Conservation (phyloP, 1,284 basidiomycete genomes). For the Cryptococcus sp. region DNA sequence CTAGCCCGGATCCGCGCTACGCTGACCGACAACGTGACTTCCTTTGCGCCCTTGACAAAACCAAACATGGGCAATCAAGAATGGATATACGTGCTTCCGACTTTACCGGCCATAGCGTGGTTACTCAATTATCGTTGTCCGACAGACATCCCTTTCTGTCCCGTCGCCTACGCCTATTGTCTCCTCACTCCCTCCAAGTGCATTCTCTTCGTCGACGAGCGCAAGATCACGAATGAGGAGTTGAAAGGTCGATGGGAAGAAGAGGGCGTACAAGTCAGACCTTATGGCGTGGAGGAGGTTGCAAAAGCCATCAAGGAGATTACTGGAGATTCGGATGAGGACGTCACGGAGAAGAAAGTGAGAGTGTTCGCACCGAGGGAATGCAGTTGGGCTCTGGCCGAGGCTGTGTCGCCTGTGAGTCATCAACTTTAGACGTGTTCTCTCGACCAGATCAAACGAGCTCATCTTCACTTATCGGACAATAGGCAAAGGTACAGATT, state of each 20-base stretch:
- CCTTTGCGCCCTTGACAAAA: constrained; percentile 5
- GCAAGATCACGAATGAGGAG: constrained; percentile 44
- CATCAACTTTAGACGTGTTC: too few species aligned
- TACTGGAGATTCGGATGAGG: background rate
- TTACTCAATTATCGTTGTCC: constrained; percentile 76
- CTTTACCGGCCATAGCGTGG: constrained; percentile 64
- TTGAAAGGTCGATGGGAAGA: constrained; percentile 46
- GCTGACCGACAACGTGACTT: constrained; percentile 43
- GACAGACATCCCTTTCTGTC: constrained; percentile 78
- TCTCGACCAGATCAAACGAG: background rate
- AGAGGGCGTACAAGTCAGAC: constrained; percentile 63
- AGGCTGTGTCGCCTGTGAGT: constrained; percentile 34
- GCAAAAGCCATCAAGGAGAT: constrained; percentile 66
- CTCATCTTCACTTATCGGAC: background rate
- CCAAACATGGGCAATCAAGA: constrained; percentile 2
- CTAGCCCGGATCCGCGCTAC: constrained; percentile 36
- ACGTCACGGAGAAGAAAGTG: constrained; percentile 16
- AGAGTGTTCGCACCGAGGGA: constrained; percentile 38
- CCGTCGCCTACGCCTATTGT: constrained; percentile 82
- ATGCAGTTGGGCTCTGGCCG: constrained; percentile 48
- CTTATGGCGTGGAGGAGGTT: constrained; percentile 69
- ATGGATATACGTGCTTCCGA: constrained; percentile 53
- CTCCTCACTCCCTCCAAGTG: constrained; percentile 65
- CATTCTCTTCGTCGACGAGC: constrained; percentile 44
- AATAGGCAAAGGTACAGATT: constrained; percentile 35